These are phyloP conservation scores for Codiaeum variegatum DNA, from an alignment of 441 rosid species.

Conservation along the genomic window DNA sequence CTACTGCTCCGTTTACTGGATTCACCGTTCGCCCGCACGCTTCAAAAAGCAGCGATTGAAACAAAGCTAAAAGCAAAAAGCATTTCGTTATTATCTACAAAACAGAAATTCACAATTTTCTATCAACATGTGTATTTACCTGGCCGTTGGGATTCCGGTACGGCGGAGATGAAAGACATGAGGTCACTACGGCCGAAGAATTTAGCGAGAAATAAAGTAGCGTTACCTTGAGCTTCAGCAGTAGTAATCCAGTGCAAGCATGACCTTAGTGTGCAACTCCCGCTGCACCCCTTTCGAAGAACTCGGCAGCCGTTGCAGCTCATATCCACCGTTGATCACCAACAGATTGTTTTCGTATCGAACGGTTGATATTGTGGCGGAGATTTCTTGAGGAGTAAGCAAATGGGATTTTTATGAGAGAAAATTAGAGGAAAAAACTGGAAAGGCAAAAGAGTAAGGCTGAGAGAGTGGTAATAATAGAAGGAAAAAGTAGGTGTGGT, in stretches of 20 bases:
- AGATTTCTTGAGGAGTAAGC: conserved; percentile 18
- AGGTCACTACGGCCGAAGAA: conserved; percentile 67
- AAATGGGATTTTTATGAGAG: neutral
- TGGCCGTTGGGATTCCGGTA: conserved; percentile 45
- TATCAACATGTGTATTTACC: conserved; percentile 24
- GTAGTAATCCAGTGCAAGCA: conserved; percentile 50
- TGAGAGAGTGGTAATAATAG: conserved; percentile 1
- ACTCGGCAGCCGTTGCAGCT: conserved; percentile 71
- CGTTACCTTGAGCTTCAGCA: conserved; percentile 55
- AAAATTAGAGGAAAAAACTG: neutral
- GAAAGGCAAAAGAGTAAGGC: neutral
- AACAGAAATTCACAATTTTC: neutral
- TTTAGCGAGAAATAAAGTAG: conserved; percentile 63
- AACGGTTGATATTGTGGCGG: neutral
- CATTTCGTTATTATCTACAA: neutral
- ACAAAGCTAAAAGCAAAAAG: conserved; percentile 34
- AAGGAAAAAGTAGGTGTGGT: conserved; percentile 5
- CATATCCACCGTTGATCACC: conserved; percentile 29
- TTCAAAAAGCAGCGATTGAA: conserved; percentile 52
- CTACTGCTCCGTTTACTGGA: conserved; percentile 54
- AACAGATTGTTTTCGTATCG: neutral
- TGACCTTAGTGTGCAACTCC: conserved; percentile 44
- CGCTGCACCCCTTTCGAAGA: conserved; percentile 58
- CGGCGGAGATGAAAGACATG: conserved; percentile 50
- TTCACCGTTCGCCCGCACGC: conserved; percentile 61